A percentile compares a stretch with the other conserved stretches of the same genome.
Evolutionary conservation across 768 basidiomycete species (phyloP).

Genomic region (Suillus sp.): DNA sequence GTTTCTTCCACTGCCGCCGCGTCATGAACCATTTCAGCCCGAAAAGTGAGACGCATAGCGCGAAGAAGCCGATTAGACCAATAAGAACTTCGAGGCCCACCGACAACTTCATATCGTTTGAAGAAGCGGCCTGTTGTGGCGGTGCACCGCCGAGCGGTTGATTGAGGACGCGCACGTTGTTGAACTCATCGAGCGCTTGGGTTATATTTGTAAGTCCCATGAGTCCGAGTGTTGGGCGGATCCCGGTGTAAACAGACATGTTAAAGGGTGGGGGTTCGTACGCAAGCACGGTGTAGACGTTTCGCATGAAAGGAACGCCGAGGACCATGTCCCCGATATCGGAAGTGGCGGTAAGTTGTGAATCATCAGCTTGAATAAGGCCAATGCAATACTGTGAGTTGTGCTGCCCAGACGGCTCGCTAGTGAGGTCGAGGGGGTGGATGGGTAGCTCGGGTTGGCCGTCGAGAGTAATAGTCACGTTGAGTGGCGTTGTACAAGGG

Average conservation of each 20-base stretch:
- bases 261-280: conserved; percentile 56
- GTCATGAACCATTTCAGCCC: conserved; percentile 52
- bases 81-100: conserved; percentile 68
- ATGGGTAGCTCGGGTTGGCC: conserved; percentile 56
- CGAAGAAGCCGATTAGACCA: conserved; percentile 60
- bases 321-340: conserved; percentile 70
- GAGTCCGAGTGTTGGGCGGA: conserved; percentile 56
- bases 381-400: conserved; percentile 56
- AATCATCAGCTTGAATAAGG: conserved; percentile 61
- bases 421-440: conserved; percentile 76
- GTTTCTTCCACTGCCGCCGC: conserved; percentile 38
- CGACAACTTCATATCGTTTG: conserved; percentile 41
- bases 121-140: conserved; percentile 13
- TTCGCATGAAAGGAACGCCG: conserved; percentile 77
- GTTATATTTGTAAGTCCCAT: conserved; percentile 63
- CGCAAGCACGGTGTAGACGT: conserved; percentile 76
- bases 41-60: conserved; percentile 55
- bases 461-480: conserved; percentile 69
- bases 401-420: conserved; percentile 45
- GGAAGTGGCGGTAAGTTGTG: conserved; percentile 39
- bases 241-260: conserved; percentile 20
- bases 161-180: conserved; percentile 66
- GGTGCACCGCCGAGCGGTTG: conserved; percentile 47
- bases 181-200: conserved; percentile 65
- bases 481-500: conserved; percentile 69